phyloP scores from a whole-genome alignment of 2,329 filamentous ascomycete species.

The Pseudocercospora musae region DNA sequence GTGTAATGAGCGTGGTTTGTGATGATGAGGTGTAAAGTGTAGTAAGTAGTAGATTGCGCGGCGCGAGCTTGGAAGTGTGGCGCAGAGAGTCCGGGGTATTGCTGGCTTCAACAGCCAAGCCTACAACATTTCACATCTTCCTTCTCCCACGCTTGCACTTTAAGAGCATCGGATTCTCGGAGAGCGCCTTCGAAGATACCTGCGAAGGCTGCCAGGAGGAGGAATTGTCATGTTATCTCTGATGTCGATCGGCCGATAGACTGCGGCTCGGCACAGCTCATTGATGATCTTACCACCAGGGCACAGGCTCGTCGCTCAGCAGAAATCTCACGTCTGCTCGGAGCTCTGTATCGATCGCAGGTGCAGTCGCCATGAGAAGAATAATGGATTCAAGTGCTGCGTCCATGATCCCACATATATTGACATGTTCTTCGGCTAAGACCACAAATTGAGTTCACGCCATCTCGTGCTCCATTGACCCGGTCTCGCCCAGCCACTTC shows the following conservation, averaged over 20 bases:
- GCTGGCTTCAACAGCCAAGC: neutral
- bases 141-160: neutral
- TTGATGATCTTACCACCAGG: no score
- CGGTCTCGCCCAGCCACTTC: neutral
- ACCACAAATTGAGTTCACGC: neutral
- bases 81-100: neutral
- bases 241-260: no score
- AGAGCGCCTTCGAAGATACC: no score
- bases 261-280: no score
- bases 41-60: conserved; percentile 11
- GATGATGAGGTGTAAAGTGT: neutral
- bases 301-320: no score
- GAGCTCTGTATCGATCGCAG: neutral
- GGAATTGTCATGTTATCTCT: no score
- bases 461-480: neutral
- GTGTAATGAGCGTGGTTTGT: neutral
- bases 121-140: neutral
- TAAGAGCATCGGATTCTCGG: no score
- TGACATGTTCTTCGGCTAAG: neutral
- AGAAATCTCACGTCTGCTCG: neutral
- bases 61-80: conserved; percentile 5
- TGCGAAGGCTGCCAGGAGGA: no score
- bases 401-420: neutral
- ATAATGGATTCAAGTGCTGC: neutral
- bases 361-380: neutral